Conservation (phyloP, 2,329 filamentous ascomycete species). For the Teratosphaeria destructans region DNA sequence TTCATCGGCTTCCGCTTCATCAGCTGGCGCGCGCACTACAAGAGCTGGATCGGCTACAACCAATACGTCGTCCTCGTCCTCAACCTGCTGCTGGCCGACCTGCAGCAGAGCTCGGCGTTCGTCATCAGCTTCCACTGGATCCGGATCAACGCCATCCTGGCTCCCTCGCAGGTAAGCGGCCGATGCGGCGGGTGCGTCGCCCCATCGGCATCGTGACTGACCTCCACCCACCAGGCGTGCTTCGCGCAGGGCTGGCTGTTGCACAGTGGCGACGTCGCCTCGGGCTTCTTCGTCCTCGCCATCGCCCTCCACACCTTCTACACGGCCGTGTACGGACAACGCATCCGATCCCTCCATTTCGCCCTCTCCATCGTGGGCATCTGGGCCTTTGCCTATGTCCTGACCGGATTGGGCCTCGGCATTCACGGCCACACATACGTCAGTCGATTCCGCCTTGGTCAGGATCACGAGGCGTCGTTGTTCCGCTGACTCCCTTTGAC, state of each 20-base stretch:
- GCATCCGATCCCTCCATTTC: constrained; percentile 42
- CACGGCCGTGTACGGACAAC: constrained; percentile 47
- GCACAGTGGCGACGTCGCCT: constrained; percentile 55
- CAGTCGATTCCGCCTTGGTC: constrained; percentile 9
- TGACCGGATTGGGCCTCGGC: constrained; percentile 44
- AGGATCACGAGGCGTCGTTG: not conserved
- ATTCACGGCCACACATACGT: constrained; percentile 32
- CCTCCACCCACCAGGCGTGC: constrained; percentile 39
- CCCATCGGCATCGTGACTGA: not conserved
- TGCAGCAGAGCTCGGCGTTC: constrained; percentile 56
- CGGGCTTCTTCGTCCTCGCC: constrained; percentile 54
- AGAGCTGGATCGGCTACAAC: constrained; percentile 34
- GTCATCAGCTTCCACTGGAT: constrained; percentile 53
- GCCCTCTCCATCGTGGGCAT: constrained; percentile 37
- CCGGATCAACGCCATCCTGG: constrained; percentile 41
- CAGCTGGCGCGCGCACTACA: constrained; percentile 21
- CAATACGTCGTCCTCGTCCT: constrained; percentile 61
- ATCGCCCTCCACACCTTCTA: constrained; percentile 60
- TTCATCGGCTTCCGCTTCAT: constrained; percentile 23
- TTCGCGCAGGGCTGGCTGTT: constrained; percentile 59
- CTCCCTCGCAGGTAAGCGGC: constrained; percentile 23
- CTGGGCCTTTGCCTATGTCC: constrained; percentile 51
- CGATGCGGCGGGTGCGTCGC: no score
- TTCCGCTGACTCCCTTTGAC: not conserved
- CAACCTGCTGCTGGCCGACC: constrained; percentile 58